These are phyloP conservation scores for Rosa persica DNA, from an alignment of 306 rosid genomes.

Conservation along the genomic window DNA sequence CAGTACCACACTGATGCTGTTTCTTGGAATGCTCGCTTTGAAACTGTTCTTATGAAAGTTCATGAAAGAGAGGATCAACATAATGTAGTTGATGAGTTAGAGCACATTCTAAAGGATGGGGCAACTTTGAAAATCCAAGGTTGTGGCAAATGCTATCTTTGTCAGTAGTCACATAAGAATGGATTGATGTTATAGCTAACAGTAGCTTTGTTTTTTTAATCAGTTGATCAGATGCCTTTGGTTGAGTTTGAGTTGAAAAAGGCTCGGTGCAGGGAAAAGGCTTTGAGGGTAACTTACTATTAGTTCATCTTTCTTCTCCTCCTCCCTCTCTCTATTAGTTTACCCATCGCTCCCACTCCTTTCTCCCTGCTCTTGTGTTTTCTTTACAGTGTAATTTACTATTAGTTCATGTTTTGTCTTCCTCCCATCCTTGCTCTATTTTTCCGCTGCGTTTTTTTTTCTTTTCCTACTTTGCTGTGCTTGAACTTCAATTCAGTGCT, in stretches of 20 bases:
- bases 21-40: conserved; percentile 61
- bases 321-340: not conserved
- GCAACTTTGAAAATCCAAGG: conserved; percentile 84
- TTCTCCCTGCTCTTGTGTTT: not conserved
- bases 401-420: not conserved
- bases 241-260: conserved; percentile 82
- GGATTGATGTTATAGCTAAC: not conserved
- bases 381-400: conserved; percentile 40
- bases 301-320: conserved; percentile 8
- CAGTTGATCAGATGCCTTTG: conserved; percentile 81
- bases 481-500: conserved; percentile 24
- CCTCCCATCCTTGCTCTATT: not conserved
- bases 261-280: conserved; percentile 77
- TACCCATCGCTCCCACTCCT: not conserved
- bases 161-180: not conserved
- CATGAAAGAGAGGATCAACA: conserved; percentile 57
- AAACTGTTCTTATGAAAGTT: conserved; percentile 47
- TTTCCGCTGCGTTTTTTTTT: not conserved
- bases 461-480: conserved; percentile 1
- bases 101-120: conserved; percentile 56
- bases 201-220: conserved; percentile 33
- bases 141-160: conserved; percentile 20
- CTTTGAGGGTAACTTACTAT: conserved; percentile 45
- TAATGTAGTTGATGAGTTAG: conserved; percentile 58
- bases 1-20: conserved; percentile 61